Conservation (phyloP, 768 basidiomycete species). For the Astraeus odoratus region DNA sequence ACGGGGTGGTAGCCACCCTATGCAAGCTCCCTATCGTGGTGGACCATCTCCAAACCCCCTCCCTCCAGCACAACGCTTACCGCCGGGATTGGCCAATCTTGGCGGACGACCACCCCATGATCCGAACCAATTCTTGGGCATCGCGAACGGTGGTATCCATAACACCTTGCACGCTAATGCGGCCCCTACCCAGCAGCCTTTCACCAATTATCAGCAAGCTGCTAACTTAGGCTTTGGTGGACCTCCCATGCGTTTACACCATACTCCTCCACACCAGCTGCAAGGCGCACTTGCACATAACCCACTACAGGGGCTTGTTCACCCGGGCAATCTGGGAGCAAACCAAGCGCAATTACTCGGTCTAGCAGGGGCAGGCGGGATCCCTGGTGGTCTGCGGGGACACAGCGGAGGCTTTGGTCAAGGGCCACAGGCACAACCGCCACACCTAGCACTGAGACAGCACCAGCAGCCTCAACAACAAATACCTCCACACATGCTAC, state of each 20-base stretch:
- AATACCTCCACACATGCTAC: slow-evolving; percentile 45
- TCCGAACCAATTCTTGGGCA: slow-evolving; percentile 55
- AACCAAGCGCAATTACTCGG: slow-evolving; percentile 41
- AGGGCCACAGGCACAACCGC: slow-evolving; percentile 25
- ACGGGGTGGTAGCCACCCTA: slow-evolving; percentile 45
- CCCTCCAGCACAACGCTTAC: slow-evolving; percentile 53
- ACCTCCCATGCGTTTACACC: slow-evolving; percentile 44
- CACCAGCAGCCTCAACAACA: slow-evolving; percentile 40
- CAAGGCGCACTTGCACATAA: slow-evolving; percentile 41
- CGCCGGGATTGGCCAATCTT: slow-evolving; percentile 75
- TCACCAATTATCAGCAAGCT: slow-evolving; percentile 45
- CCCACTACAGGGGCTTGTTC: slow-evolving; percentile 46
- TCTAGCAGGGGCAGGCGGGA: slow-evolving; percentile 38
- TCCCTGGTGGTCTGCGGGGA: slow-evolving; percentile 39
- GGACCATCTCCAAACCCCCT: slow-evolving; percentile 58
- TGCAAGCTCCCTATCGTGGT: slow-evolving; percentile 60
- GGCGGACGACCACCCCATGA: slow-evolving; percentile 80
- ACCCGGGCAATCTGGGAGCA: slow-evolving; percentile 47
- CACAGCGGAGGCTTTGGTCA: slow-evolving; percentile 36
- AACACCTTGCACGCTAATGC: slow-evolving; percentile 40
- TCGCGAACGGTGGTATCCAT: slow-evolving; percentile 42
- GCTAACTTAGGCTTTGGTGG: slow-evolving; percentile 39
- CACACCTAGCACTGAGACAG: slow-evolving; percentile 27
- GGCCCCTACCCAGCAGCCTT: slow-evolving; percentile 41
- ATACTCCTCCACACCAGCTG: slow-evolving; percentile 39